Evolutionary conservation across 2,329 filamentous ascomycete genomes (phyloP).

Genomic region (Neofusicoccum umdonicola): DNA sequence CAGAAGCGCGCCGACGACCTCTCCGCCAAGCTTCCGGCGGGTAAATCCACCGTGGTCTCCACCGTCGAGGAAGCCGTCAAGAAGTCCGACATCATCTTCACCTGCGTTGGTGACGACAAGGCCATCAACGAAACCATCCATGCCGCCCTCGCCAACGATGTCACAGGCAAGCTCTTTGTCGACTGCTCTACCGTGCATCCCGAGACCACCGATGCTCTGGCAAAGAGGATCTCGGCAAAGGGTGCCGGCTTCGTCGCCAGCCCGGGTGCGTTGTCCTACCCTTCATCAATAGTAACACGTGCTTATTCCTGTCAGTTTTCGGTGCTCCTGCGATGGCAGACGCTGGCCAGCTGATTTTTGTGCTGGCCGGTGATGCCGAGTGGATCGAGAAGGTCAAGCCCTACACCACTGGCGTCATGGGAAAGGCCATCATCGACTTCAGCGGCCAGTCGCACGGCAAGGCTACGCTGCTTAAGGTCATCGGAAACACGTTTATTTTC

Average conservation of each 20-base stretch:
- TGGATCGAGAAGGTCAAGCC: slow-evolving; percentile 65
- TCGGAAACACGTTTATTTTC: slow-evolving; percentile 83
- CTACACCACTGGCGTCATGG: slow-evolving; percentile 71
- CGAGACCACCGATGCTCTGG: slow-evolving; percentile 68
- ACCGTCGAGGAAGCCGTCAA: slow-evolving; percentile 65
- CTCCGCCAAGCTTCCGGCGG: slow-evolving; percentile 56
- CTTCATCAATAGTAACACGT: slow-evolving; percentile 26
- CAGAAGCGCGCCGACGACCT: slow-evolving; percentile 63
- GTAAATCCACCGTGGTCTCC: slow-evolving; percentile 63
- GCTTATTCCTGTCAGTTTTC: slow-evolving; percentile 52
- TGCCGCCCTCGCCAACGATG: slow-evolving; percentile 54
- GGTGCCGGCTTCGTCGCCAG: slow-evolving; percentile 74
- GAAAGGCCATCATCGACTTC: slow-evolving; percentile 68
- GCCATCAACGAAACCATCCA: slow-evolving; percentile 65
- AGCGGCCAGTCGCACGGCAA: slow-evolving; percentile 65
- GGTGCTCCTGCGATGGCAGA: slow-evolving; percentile 70
- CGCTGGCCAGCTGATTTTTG: slow-evolving; percentile 67
- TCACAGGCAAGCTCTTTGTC: slow-evolving; percentile 73
- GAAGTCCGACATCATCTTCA: slow-evolving; percentile 75
- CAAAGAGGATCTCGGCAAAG: slow-evolving; percentile 54
- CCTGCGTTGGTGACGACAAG: slow-evolving; percentile 74
- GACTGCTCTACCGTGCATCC: slow-evolving; percentile 89
- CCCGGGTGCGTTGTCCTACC: slow-evolving; percentile 43
- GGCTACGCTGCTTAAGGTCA: slow-evolving; percentile 71
- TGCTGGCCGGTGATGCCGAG: slow-evolving; percentile 64